Base-by-base conservation (phyloP, 768 basidiomycete genomes). In the Amanita rubescens region DNA sequence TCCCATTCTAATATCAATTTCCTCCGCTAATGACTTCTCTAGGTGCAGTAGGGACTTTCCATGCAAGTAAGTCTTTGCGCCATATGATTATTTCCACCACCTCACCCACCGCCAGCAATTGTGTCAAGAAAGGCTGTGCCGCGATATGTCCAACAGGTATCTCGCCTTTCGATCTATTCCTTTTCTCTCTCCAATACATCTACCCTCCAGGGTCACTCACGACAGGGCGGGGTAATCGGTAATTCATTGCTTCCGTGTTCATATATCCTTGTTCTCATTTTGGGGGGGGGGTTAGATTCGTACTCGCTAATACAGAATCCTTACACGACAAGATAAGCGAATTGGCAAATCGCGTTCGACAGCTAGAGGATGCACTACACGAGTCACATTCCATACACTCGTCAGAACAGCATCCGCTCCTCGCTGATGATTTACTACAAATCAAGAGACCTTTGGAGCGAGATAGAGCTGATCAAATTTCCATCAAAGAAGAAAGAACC, bases 221-320 rank as follows among this genome's bases (percentile, higher is more conserved):
- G 10, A 85, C 85, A 12, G 85, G 85, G 55, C 85, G 84, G 64
- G 84, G 84, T 11, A 87, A 86, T 63, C 71, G 84, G 84, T 83
- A 59, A 47, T 62, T 56, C 19, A 32, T 37, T 41, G 33, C 32
- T 30, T n/a, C 24, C 20, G 34, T 11, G 15, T 34, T 24, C 27
- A 37, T 42, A 14, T 53, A 49, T 56, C 51, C 43, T 45, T 38
- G 22, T 48, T 33, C 38, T 33, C 46, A 37, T 47, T 37, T 35
- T 34, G n/a, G n/a, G n/a, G n/a, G n/a, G n/a, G n/a, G n/a, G n/a
- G n/a, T 27, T 53, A 84, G 84, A 61, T 85, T 85, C 57, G 84
- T 86, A 30, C 74, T 87, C 10, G 84, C 84, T 17, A 85, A 85
- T 59, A 85, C 84, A 32, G 83, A 85, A 64, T 75, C 69, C 8